phyloP scores from a whole-genome alignment of 176 grass and related monocot species.

The Cymbopogon citratus region DNA sequence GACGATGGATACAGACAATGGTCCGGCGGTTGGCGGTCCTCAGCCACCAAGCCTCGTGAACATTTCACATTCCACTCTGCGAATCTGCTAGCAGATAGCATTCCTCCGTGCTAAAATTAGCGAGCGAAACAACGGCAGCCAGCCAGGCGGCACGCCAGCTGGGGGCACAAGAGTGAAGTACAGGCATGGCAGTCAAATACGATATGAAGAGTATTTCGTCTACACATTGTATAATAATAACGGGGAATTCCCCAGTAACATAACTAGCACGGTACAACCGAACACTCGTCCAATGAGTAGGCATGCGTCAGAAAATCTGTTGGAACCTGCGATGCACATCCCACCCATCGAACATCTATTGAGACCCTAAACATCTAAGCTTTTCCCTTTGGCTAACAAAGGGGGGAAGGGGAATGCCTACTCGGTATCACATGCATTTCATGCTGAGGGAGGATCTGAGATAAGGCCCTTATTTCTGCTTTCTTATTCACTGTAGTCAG shows the following conservation, averaged over 20 bases:
- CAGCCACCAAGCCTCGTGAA: no score
- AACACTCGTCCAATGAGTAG: background rate
- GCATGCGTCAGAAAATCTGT: slow-evolving; percentile 15
- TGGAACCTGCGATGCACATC: background rate
- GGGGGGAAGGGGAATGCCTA: no score
- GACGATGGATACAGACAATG: no score
- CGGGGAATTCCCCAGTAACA: slow-evolving; percentile 3
- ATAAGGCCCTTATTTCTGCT: background rate
- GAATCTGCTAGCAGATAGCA: no score
- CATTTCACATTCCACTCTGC: no score
- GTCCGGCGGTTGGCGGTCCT: no score
- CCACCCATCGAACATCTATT: background rate
- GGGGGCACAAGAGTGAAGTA: background rate
- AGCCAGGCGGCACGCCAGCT: no score
- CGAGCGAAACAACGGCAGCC: no score
- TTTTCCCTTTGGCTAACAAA: no score
- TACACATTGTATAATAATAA: slow-evolving; percentile 13
- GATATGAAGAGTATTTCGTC: slow-evolving; percentile 17
- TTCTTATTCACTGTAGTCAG: slow-evolving; percentile 67
- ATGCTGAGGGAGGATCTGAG: background rate
- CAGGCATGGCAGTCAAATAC: slow-evolving; percentile 5
- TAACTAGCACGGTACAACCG: slow-evolving; percentile 16
- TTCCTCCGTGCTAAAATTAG: no score
- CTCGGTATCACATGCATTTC: no score
- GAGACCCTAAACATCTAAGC: no score